These are phyloP conservation scores for Plasmodium sp. DNA, from an alignment of 169 alveolate genomes.

Conservation along the genomic window DNA sequence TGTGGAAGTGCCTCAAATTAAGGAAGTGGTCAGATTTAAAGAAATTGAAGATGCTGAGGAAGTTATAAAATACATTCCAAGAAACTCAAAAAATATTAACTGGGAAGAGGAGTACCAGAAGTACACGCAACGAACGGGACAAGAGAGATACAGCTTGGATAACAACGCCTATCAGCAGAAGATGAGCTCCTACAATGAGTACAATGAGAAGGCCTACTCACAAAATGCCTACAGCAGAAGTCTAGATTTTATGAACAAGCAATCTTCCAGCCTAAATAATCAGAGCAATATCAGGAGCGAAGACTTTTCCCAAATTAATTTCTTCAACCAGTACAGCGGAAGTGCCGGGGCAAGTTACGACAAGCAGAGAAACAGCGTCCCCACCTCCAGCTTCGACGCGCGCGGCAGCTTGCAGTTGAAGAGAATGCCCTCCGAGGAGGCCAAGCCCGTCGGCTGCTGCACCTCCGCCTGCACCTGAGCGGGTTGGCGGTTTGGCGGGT, in stretches of 20 bases:
- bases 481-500: background rate
- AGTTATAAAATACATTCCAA: constrained; percentile 87
- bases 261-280: constrained; percentile 4
- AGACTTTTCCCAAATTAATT: constrained; percentile 57
- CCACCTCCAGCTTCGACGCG: constrained; percentile 33
- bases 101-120: constrained; percentile 85
- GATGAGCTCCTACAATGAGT: constrained; percentile 32
- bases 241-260: constrained; percentile 12
- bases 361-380: constrained; percentile 23
- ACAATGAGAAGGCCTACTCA: constrained; percentile 49
- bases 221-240: constrained; percentile 54
- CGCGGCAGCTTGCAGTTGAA: constrained; percentile 53
- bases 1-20: constrained; percentile 90
- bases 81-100: constrained; percentile 83
- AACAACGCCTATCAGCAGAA: constrained; percentile 15
- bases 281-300: constrained; percentile 42
- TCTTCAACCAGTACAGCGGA: constrained; percentile 20
- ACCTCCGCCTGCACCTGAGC: constrained; percentile 32
- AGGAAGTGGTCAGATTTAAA: constrained; percentile 90
- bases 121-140: constrained; percentile 10
- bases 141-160: constrained; percentile 13
- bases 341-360: constrained; percentile 18
- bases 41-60: constrained; percentile 90
- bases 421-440: constrained; percentile 73
- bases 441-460: constrained; percentile 71